Conservation (phyloP, 163 green algal species). For the Prototheca cutis region DNA sequence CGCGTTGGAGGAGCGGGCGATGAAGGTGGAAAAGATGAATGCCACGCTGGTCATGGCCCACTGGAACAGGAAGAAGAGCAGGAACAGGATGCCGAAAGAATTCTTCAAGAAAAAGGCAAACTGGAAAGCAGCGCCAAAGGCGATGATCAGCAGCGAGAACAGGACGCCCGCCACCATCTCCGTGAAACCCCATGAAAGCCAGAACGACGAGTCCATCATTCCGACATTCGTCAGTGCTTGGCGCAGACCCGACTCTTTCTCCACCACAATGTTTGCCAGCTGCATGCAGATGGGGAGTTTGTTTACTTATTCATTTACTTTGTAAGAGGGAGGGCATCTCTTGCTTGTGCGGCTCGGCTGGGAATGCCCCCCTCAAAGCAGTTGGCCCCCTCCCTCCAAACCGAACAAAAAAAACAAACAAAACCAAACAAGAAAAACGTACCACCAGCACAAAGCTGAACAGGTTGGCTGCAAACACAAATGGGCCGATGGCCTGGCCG, state of each 20-base stretch:
- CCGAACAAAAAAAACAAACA: no score
- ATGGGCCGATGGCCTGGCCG: slow-evolving; percentile 45
- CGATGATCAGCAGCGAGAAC: slow-evolving; percentile 55
- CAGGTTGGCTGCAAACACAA: slow-evolving; percentile 79
- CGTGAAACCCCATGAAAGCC: slow-evolving; percentile 70
- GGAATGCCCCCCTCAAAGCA: no score
- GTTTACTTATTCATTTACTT: no score
- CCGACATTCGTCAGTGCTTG: slow-evolving; percentile 80
- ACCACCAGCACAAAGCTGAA: slow-evolving; percentile 68
- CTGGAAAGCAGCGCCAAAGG: slow-evolving; percentile 76
- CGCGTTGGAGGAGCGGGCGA: slow-evolving; percentile 34
- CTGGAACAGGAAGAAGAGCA: slow-evolving; percentile 82
- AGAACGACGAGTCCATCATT: slow-evolving; percentile 78
- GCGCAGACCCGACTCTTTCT: slow-evolving; percentile 70
- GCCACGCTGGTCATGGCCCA: slow-evolving; percentile 60
- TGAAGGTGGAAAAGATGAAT: slow-evolving; percentile 62
- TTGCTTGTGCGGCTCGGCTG: no score
- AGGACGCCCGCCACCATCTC: slow-evolving; percentile 56
- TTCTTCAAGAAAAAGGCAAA: slow-evolving; percentile 86
- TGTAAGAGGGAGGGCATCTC: no score
- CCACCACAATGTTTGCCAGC: slow-evolving; percentile 60
- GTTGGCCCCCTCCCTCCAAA: no score
- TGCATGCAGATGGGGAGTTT: slow-evolving; percentile 29
- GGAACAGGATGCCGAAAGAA: slow-evolving; percentile 76
- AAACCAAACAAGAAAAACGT: no score